Conservation (phyloP, 148 eudicot genomes). For the Chenopodium berlandieri region DNA sequence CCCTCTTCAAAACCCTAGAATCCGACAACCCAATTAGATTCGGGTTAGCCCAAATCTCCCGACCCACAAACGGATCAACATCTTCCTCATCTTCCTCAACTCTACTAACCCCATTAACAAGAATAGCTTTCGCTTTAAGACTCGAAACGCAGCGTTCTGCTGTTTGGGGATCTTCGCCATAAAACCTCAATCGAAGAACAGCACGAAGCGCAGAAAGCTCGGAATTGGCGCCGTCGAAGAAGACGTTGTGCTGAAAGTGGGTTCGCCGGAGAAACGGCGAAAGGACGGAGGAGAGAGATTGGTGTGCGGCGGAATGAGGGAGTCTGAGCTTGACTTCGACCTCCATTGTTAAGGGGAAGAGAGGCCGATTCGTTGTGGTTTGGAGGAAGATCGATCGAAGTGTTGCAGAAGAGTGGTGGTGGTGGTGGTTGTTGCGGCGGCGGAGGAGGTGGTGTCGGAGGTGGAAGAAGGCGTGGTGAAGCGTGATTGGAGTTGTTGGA, state of each 20-base stretch:
- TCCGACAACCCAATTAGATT: conserved; percentile 38
- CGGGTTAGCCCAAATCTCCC: conserved; percentile 51
- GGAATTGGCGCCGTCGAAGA: conserved; percentile 64
- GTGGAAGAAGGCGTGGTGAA: conserved; percentile 39
- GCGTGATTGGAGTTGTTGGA: conserved; percentile 60
- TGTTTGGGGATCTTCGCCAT: conserved; percentile 45
- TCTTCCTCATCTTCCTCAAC: conserved; percentile 91
- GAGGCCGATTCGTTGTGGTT: conserved; percentile 71
- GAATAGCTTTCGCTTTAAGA: conserved; percentile 63
- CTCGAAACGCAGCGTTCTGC: conserved; percentile 56
- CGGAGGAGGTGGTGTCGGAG: conserved; percentile 23
- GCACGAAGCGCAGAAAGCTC: conserved; percentile 67
- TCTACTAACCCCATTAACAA: conserved; percentile 66
- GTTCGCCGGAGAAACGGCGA: conserved; percentile 47
- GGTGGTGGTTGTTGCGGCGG: conserved; percentile 54
- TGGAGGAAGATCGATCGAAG: conserved; percentile 57
- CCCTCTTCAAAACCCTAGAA: conserved; percentile 63
- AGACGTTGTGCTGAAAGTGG: conserved; percentile 69
- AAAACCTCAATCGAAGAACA: conserved; percentile 73
- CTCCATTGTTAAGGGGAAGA: conserved; percentile 50
- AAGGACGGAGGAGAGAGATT: conserved; percentile 48
- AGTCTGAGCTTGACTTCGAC: conserved; percentile 81
- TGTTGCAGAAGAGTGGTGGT: conserved; percentile 68
- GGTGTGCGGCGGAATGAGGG: conserved; percentile 44
- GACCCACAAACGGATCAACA: conserved; percentile 48